Conservation (phyloP, 768 basidiomycete species). For the Cystofilobasidium bisporidii region DNA sequence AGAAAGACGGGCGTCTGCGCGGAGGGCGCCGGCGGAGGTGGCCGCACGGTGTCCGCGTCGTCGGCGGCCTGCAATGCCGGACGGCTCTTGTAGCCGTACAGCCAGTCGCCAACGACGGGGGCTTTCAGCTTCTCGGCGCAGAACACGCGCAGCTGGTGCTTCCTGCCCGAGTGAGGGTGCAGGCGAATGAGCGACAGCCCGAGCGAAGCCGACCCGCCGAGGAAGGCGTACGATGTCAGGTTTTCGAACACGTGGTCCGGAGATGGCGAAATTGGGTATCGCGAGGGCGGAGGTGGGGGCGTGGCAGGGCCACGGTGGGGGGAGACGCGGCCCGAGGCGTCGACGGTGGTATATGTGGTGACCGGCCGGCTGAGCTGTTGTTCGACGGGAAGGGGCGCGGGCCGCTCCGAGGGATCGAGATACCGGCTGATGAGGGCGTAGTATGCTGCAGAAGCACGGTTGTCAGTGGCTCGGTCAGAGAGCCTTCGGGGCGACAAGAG, state of each 20-base stretch:
- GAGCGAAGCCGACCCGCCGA: background rate
- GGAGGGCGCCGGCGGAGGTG: too few species aligned
- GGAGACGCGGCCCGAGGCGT: background rate
- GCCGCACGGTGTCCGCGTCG: background rate
- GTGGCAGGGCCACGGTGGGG: background rate
- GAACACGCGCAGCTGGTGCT: slow-evolving; percentile 27
- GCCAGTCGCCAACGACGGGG: slow-evolving; percentile 22
- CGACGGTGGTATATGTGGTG: background rate
- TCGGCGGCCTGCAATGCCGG: background rate
- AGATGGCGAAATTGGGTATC: too few species aligned
- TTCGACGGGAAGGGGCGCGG: background rate
- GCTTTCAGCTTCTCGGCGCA: slow-evolving; percentile 1
- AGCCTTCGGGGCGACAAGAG: too few species aligned
- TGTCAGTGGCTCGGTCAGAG: too few species aligned
- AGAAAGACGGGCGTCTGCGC: background rate
- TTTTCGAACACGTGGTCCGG: background rate
- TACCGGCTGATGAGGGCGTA: slow-evolving; percentile 17
- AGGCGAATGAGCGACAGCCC: slow-evolving; percentile 26
- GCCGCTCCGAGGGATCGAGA: background rate
- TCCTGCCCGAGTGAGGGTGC: slow-evolving; percentile 21
- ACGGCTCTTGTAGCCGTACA: background rate
- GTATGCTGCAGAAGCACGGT: too few species aligned
- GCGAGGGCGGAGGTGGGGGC: background rate
- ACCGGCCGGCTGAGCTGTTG: background rate
- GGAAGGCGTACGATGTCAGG: background rate